Evolutionary conservation across 805 yeast genomes (phyloP).

Genomic region (Metschnikowia shivogae): DNA sequence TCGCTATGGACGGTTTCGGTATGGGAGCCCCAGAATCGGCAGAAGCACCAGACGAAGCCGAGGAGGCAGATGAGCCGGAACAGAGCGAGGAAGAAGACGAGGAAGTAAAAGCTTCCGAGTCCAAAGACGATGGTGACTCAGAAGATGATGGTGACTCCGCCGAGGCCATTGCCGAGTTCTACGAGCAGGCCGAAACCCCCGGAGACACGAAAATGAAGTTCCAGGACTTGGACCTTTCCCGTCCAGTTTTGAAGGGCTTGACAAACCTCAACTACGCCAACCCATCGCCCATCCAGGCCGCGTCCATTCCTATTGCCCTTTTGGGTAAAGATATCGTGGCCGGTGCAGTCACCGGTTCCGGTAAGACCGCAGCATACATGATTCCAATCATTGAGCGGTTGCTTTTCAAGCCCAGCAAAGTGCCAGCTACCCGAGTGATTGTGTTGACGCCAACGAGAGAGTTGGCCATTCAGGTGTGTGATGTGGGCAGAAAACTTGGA

Average conservation of each 20-base stretch:
- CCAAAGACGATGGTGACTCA: conserved; percentile 20
- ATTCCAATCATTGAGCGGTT: conserved; percentile 93
- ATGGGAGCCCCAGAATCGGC: conserved; percentile 42
- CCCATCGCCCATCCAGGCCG: conserved; percentile 93
- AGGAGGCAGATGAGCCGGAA: conserved; percentile 17
- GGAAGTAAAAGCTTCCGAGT: conserved; percentile 18
- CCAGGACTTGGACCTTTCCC: conserved; percentile 73
- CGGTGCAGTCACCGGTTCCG: conserved; percentile 99
- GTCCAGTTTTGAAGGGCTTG: conserved; percentile 86
- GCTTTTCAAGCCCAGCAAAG: conserved; percentile 78
- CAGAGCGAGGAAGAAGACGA: conserved; percentile 17
- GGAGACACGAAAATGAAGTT: conserved; percentile 59
- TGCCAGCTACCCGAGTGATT: conserved; percentile 85
- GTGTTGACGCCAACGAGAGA: conserved; percentile 97
- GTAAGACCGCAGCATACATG: conserved; percentile 98
- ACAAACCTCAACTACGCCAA: conserved; percentile 74
- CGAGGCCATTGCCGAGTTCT: conserved; percentile 79
- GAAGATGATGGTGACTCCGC: conserved; percentile 58
- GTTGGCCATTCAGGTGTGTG: conserved; percentile 91
- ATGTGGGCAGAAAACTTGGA: conserved; percentile 84
- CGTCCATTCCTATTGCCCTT: conserved; percentile 89
- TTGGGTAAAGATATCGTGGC: conserved; percentile 96
- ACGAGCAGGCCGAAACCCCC: conserved; percentile 44
- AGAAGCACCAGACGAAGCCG: conserved; percentile 8
- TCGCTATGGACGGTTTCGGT: conserved; percentile 44